Percentiles rank a stretch among this genome's conserved stretches.
Conservation (phyloP, 1,139 yeast genomes). For the Pichia norvegensis region DNA sequence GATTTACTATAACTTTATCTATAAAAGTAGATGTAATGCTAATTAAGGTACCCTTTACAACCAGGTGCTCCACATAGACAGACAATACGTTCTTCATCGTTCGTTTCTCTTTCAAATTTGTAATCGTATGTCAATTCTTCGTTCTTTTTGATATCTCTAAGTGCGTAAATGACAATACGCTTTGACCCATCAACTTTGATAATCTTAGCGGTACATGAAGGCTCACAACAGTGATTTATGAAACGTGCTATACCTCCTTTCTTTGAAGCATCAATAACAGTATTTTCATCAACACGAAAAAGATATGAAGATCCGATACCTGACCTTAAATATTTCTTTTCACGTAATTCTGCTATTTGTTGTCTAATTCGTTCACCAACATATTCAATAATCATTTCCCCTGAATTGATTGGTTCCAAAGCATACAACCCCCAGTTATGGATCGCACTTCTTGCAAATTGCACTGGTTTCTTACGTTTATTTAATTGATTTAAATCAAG, state of each 20-base stretch:
- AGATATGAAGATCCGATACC: slow-evolving; percentile 95
- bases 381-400: slow-evolving; percentile 95
- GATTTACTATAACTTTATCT: not conserved
- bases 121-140: slow-evolving; percentile 95
- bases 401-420: slow-evolving; percentile 84
- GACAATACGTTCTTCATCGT: slow-evolving; percentile 82
- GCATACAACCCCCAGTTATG: slow-evolving; percentile 99
- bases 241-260: slow-evolving; percentile 95
- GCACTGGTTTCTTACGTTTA: slow-evolving; percentile 86
- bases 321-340: slow-evolving; percentile 72
- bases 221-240: slow-evolving; percentile 94
- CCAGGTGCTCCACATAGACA: slow-evolving; percentile 94
- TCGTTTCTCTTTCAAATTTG: slow-evolving; percentile 85
- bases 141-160: slow-evolving; percentile 78
- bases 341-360: slow-evolving; percentile 91
- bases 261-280: slow-evolving; percentile 95
- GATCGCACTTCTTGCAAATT: slow-evolving; percentile 92
- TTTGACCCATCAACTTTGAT: slow-evolving; percentile 91
- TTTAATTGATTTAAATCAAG: slow-evolving; percentile 71
- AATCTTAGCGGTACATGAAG: slow-evolving; percentile 95
- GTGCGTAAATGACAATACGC: slow-evolving; percentile 90
- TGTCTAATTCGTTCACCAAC: slow-evolving; percentile 96
- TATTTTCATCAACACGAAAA: slow-evolving; percentile 86
- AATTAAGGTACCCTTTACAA: slow-evolving; percentile 88
- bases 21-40: too few relatives aligned